Evolutionary conservation across 768 basidiomycete species (phyloP), one percentile per base, ranked within the genome.

Genomic region (Gymnopilus junonius): DNA sequence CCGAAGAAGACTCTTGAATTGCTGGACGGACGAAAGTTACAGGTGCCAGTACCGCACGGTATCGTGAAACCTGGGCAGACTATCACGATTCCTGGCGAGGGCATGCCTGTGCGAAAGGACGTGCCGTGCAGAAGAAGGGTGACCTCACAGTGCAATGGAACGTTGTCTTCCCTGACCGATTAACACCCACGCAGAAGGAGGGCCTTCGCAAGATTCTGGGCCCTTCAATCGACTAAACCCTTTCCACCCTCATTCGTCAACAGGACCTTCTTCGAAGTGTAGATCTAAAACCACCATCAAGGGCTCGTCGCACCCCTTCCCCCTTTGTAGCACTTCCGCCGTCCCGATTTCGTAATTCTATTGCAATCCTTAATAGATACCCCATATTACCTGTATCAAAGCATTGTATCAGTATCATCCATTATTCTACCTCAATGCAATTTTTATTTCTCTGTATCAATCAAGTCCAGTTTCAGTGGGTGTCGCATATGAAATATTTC

Each of bases 81-180:
- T 74, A 91, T 87, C 20, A 83, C 79, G 27, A 75, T 97, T 3
- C 50, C 79, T 2, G 91, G 88, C 1, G 94, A 97, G 74, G 95
- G 95, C 8, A 95, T 96, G 94, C 95, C 96, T 2, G 88, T 95
- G 50, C 83, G 94, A 61, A 95, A 93, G 74, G 90, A 89, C 62
- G 89, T 17, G 81, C 80, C 43, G 80, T 80, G 61, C 85, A 82
- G 77, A 85, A 79, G 65, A 94, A 92, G 77, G 97, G 97, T 1
- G 93, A 98, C 76, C 74, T 98, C 55, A 80, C 92, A 53, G 83
- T 97, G 51, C 85, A 84, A 64, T 94, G 91, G 92, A 86, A 97
- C 42, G 84, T 97, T 21, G 81, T 86, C 25, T 96, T 98, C 84
- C 97, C 97, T 0, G 83, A 86, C 29, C 79, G 84, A 48, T 73